Evolutionary conservation across 2,329 filamentous ascomycete genomes (phyloP), one percentile per base, ranked within the genome.

Genomic region (Sodiomyces alkalinus): DNA sequence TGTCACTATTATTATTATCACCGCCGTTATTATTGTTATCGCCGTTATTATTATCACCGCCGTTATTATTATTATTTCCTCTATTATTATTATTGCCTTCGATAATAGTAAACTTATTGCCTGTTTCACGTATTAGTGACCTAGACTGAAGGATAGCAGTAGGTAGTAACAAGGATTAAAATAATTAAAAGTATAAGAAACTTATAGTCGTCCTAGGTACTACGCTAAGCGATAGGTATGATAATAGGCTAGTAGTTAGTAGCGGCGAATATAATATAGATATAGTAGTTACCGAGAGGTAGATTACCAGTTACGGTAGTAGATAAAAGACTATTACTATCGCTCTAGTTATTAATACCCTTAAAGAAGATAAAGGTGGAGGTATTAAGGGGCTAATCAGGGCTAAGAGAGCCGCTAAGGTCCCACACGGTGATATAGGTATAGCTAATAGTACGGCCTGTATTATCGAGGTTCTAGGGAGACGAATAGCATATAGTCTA

Each of bases 141-240:
- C n/a, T n/a, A n/a, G n/a, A n/a, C n/a, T n/a, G n/a, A n/a, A n/a
- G n/a, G n/a, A n/a, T n/a, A n/a, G n/a, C n/a, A n/a, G n/a, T n/a
- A n/a, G n/a, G n/a, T n/a, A n/a, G n/a, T n/a, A n/a, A n/a, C n/a
- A n/a, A n/a, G n/a, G n/a, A n/a, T n/a, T n/a, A n/a, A n/a, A n/a
- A n/a, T n/a, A n/a, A n/a, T n/a, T n/a, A n/a, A n/a, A n/a, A n/a
- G n/a, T n/a, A n/a, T n/a, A n/a, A n/a, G n/a, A n/a, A n/a, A n/a
- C n/a, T n/a, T n/a, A n/a, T 72, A 77, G 45, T 77, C 72, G 41
- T 78, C 72, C 45, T 76, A 71, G 25, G 67, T 58, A 49, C 72
- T 73, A 48, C 72, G 67, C 52, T 76, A 71, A 30, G 73, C 72
- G 29, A 77, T 64, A 28, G 70, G 69, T 70, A 75, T 75, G 30